These are phyloP conservation scores for Coriaria nepalensis DNA, from an alignment of 306 rosid genomes.

Conservation along the genomic window DNA sequence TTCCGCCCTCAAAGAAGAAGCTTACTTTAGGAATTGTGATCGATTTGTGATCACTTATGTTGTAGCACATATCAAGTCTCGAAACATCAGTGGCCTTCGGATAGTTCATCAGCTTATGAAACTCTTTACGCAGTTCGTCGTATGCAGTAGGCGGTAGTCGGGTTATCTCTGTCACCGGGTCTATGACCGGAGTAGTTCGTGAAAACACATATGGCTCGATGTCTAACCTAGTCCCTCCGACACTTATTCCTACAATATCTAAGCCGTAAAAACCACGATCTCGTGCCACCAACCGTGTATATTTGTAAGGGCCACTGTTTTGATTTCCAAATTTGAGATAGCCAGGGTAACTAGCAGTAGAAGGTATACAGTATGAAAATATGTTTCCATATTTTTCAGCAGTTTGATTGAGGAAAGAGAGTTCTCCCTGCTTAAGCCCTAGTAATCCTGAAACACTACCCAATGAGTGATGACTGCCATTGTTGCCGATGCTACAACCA, in stretches of 20 bases:
- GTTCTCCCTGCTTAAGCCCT: conserved; percentile 58
- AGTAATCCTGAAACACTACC: conserved; percentile 66
- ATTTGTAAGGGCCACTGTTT: conserved; percentile 11
- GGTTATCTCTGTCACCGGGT: conserved; percentile 62
- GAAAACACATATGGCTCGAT: conserved; percentile 28
- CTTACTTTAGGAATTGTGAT: conserved; percentile 25
- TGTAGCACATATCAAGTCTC: conserved; percentile 55
- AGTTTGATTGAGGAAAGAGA: conserved; percentile 58
- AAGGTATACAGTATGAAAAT: conserved; percentile 71
- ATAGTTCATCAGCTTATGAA: conserved; percentile 34
- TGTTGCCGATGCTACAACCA: conserved; percentile 61
- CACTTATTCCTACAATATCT: conserved; percentile 22
- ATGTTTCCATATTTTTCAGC: conserved; percentile 26
- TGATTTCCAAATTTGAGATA: conserved; percentile 33
- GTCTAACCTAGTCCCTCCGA: conserved; percentile 23
- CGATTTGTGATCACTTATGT: conserved; percentile 13
- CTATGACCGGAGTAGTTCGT: conserved; percentile 36
- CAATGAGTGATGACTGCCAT: conserved; percentile 31
- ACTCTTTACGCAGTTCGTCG: conserved; percentile 15
- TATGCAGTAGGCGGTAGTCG: conserved; percentile 54
- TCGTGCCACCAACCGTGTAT: conserved; percentile 27
- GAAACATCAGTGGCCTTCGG: conserved; percentile 16
- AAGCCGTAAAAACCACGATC: conserved; percentile 36
- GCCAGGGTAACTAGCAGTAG: conserved; percentile 38
- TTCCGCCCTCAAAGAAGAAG: conserved; percentile 26